Percentiles rank a stretch among this genome's conserved stretches.
These are phyloP conservation scores for Drechslerella stenobrocha DNA, from an alignment of 2,329 filamentous ascomycete genomes.

Conservation along the genomic window DNA sequence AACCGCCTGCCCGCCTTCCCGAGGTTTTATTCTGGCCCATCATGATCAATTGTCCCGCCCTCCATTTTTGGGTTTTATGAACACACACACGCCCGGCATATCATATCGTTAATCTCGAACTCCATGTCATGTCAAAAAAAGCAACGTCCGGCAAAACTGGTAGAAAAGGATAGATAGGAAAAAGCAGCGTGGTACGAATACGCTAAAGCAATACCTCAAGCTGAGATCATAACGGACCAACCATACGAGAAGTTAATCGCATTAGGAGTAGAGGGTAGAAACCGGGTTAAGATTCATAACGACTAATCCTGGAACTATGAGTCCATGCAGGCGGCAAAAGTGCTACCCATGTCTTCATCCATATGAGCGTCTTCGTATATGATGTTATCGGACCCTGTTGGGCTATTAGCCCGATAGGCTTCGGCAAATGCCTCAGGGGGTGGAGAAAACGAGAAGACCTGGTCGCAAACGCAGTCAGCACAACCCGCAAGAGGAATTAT, in stretches of 20 bases:
- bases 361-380: constrained; percentile 51
- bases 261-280: neutral
- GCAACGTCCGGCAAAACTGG: too few species aligned
- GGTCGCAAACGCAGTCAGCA: constrained; percentile 53
- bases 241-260: neutral
- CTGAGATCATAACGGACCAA: neutral
- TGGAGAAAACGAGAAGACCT: constrained; percentile 96
- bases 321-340: constrained; percentile 39
- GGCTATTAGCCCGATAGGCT: constrained; percentile 50
- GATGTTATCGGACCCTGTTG: constrained; percentile 50
- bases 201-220: neutral
- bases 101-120: too few species aligned
- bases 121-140: too few species aligned
- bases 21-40: too few species aligned
- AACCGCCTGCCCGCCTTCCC: too few species aligned
- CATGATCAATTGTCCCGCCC: too few species aligned
- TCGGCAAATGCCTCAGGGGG: constrained; percentile 70
- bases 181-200: too few species aligned
- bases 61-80: too few species aligned
- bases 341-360: constrained; percentile 52
- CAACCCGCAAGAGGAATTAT: neutral
- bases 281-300: neutral
- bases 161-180: too few species aligned
- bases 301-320: neutral
- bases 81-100: too few species aligned